Percentiles rank a stretch among this genome's conserved stretches.
Conservation (phyloP, 2,329 filamentous ascomycete genomes). For the Ophiognomonia clavigignenti-juglandacearum region DNA sequence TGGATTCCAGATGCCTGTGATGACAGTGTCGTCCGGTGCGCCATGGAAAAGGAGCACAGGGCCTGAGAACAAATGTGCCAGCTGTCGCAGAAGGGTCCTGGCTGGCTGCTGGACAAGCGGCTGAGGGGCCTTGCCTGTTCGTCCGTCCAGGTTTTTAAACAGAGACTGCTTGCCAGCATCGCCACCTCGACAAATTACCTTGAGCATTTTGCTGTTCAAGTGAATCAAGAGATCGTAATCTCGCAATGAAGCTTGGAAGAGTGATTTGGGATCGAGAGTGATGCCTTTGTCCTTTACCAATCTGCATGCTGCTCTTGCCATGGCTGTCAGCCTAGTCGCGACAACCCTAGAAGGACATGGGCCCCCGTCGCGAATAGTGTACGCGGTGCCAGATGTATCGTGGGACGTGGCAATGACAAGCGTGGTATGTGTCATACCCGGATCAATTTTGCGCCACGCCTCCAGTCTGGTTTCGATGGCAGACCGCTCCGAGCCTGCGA, state of each 20-base stretch:
- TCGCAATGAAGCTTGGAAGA: conserved; percentile 68
- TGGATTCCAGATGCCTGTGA: conserved; percentile 57
- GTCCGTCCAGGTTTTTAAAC: conserved; percentile 77
- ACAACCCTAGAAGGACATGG: conserved; percentile 69
- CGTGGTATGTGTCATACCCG: conserved; percentile 76
- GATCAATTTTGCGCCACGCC: conserved; percentile 83
- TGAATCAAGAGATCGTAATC: conserved; percentile 88
- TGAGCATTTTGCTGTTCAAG: conserved; percentile 53
- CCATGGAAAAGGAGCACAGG: conserved; percentile 78
- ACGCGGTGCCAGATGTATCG: conserved; percentile 73
- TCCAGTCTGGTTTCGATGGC: conserved; percentile 68
- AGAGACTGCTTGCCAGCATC: conserved; percentile 36
- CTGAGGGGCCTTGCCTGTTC: conserved; percentile 37
- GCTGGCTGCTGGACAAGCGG: conserved; percentile 57
- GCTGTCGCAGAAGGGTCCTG: conserved; percentile 59
- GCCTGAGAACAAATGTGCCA: conserved; percentile 62
- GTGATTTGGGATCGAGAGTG: conserved; percentile 46
- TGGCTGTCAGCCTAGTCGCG: conserved; percentile 73
- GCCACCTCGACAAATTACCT: conserved; percentile 29
- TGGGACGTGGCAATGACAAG: conserved; percentile 78
- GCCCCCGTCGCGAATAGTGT: conserved; percentile 59
- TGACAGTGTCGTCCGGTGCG: conserved; percentile 46
- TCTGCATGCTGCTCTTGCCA: conserved; percentile 72
- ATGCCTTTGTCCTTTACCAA: conserved; percentile 50
- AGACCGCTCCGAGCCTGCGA: conserved; percentile 56